Base-by-base conservation (phyloP, 2,329 filamentous ascomycete species). In the Alternaria consortialis region DNA sequence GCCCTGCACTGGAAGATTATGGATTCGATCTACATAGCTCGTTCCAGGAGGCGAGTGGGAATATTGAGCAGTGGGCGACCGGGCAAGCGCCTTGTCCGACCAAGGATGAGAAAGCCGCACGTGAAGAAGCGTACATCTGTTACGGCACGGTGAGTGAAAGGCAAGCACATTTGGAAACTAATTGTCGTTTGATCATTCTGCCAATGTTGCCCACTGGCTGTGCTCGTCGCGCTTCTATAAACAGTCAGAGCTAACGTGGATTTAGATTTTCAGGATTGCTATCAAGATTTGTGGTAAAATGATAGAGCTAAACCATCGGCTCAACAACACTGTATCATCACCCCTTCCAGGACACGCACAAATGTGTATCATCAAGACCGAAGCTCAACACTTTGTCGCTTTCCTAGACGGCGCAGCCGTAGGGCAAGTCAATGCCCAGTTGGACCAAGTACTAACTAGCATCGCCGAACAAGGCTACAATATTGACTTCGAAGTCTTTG, bases 221-320 rank as follows among this genome's bases (percentile, higher is more conserved):
- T 20, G 20, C 20, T 20, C 20, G 20, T 20, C 20, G 20, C 20
- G 20, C 20, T 20, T 20, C 20, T 20, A 20, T 20, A 20, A 20
- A 20, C 20, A 20, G 20, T 20, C 20, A 20, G 7, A 52, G 9
- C 46, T 65, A 25, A 63, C 6, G 4, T 13, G 11, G 4, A 4
- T 32, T 1, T 7, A 74, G 73, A 62, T 75, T 0, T 64, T 55
- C 23, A 66, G 68, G 0, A 43, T 61, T 7, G 37, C 67, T 11
- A 43, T 74, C 3, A 71, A 65, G 44, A 60, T 75, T 3, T 55
- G 56, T 7, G 73, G 73, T 4, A 58, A 68, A 15, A 75, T 75
- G 73, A 17, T 25, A n/a, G 58, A 65, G 1, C 48, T 75, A 5
- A 63, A 73, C 50, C 56, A 46, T 0, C 67, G 47, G 32, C 43